Evolutionary conservation across 148 eudicot genomes (phyloP).

Genomic region (Spergularia bocconei): DNA sequence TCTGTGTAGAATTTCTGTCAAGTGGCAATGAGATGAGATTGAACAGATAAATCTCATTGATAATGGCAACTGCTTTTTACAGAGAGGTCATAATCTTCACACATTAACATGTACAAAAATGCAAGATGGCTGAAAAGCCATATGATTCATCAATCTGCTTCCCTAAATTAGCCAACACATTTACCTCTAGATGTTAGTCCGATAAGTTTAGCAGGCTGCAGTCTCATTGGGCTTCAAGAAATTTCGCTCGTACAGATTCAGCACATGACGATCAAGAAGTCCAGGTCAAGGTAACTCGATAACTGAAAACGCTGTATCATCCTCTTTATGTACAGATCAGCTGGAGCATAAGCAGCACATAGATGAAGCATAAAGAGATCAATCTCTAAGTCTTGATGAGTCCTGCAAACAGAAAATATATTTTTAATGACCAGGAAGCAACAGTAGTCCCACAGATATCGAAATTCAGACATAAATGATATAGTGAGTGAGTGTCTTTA

Average conservation of each 20-base stretch:
- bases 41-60: not conserved
- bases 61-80: slow-evolving; percentile 22
- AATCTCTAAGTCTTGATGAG: slow-evolving; percentile 73
- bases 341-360: slow-evolving; percentile 97
- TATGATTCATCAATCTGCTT: slow-evolving; percentile 17
- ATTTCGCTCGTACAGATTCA: slow-evolving; percentile 54
- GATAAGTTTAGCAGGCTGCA: not conserved
- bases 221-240: slow-evolving; percentile 51
- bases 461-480: too few species aligned
- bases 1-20: too few species aligned
- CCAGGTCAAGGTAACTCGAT: slow-evolving; percentile 56
- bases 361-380: slow-evolving; percentile 83
- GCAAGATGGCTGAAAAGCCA: not conserved
- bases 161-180: not conserved
- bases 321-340: slow-evolving; percentile 70
- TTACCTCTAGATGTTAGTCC: not conserved
- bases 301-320: slow-evolving; percentile 79
- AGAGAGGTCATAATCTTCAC: not conserved
- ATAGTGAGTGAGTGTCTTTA: too few species aligned
- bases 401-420: slow-evolving; percentile 48
- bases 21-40: not conserved
- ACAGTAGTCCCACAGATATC: too few species aligned
- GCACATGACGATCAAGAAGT: slow-evolving; percentile 43
- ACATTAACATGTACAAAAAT: slow-evolving; percentile 20
- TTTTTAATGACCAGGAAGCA: not conserved